Percentiles rank a stretch among this genome's conserved stretches.
Evolutionary conservation across 139 green algal species (phyloP).

Genomic region (Coelastrella sp.): DNA sequence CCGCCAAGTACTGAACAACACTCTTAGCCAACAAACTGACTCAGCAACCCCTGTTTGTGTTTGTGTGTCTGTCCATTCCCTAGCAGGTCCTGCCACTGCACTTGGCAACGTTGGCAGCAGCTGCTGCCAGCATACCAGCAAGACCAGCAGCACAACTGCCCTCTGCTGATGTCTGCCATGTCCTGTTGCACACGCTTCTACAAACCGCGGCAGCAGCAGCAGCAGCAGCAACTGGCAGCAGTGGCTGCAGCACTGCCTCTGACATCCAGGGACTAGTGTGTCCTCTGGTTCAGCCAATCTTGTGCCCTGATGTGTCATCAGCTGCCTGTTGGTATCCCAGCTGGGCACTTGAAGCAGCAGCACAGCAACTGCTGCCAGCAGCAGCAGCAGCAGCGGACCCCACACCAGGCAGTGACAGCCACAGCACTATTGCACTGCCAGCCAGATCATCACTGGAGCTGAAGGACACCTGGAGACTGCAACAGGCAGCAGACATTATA

Average conservation of each 20-base stretch:
- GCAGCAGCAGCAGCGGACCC: background rate
- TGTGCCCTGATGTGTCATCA: background rate
- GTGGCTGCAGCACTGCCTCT: background rate
- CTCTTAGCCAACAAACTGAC: too few relatives aligned
- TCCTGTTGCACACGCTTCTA: constrained; percentile 9
- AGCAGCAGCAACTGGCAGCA: constrained; percentile 25
- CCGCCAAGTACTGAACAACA: too few relatives aligned
- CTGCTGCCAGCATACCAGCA: constrained; percentile 20
- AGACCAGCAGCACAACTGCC: background rate
- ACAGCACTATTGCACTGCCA: background rate
- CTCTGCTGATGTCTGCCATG: background rate
- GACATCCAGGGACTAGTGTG: background rate
- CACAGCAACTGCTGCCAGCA: constrained; percentile 37
- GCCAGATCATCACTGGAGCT: background rate
- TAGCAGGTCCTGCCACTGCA: constrained; percentile 22
- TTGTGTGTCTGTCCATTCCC: background rate
- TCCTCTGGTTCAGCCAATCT: background rate
- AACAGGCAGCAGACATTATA: constrained; percentile 14
- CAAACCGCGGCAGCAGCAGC: constrained; percentile 4
- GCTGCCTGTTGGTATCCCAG: constrained; percentile 18
- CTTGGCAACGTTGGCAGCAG: background rate
- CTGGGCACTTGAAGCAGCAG: constrained; percentile 29
- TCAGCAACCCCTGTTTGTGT: too few relatives aligned
- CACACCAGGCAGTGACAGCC: background rate
- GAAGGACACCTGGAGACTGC: constrained; percentile 6